Evolutionary conservation across 306 rosid species (phyloP).

Genomic region (Lathyrus aphaca): DNA sequence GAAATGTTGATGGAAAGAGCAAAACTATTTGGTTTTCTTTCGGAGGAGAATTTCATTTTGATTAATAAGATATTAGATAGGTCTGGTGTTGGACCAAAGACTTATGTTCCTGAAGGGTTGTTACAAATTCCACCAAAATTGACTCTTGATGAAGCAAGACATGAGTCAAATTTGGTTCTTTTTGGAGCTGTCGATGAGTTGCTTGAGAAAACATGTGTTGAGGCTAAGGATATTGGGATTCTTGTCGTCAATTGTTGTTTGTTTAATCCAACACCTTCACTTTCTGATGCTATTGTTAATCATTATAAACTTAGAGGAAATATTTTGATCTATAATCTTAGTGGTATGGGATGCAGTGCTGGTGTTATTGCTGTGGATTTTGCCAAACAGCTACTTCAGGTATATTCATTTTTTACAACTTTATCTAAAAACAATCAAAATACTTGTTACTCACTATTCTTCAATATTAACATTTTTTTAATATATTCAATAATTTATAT

Average conservation of each 20-base stretch:
- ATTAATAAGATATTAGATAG: constrained; percentile 35
- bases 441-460: no score
- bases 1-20: constrained; percentile 39
- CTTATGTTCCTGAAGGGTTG: constrained; percentile 38
- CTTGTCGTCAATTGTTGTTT: constrained; percentile 44
- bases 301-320: constrained; percentile 48
- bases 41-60: constrained; percentile 17
- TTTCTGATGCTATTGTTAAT: constrained; percentile 37
- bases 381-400: constrained; percentile 48
- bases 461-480: no score
- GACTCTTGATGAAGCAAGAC: constrained; percentile 23
- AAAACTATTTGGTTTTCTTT: background rate
- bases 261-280: constrained; percentile 43
- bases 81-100: constrained; percentile 45
- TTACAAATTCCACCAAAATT: constrained; percentile 30
- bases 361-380: constrained; percentile 48
- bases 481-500: no score
- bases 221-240: constrained; percentile 48
- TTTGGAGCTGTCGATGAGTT: constrained; percentile 47
- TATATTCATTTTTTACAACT: background rate
- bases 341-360: constrained; percentile 57
- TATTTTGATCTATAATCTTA: constrained; percentile 37
- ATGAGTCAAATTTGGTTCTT: constrained; percentile 34
- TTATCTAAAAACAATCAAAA: no score
- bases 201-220: constrained; percentile 36